These are phyloP conservation scores for Fraxinus platypoda DNA, from an alignment of 305 asterid genomes.

Conservation along the genomic window DNA sequence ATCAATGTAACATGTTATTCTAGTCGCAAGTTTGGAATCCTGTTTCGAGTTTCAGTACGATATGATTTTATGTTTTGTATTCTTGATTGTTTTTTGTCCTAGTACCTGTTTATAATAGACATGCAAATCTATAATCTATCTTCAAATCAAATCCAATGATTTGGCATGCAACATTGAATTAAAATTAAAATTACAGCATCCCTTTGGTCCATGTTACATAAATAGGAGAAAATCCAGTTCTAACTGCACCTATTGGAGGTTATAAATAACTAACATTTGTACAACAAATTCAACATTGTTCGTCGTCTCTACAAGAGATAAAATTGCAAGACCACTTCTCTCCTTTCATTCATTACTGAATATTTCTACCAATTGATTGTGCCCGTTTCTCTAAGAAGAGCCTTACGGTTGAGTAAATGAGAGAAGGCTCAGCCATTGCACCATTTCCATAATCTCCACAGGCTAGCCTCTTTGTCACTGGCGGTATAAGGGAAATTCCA, in stretches of 20 bases:
- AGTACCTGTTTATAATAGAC: background rate
- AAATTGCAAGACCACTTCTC: background rate
- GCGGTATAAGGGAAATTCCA: slow-evolving; percentile 47
- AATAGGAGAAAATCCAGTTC: background rate
- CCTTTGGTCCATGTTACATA: background rate
- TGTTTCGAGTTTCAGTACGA: background rate
- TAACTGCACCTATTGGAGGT: background rate
- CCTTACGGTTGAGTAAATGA: slow-evolving; percentile 40
- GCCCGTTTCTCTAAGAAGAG: slow-evolving; percentile 1
- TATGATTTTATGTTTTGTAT: background rate
- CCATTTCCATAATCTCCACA: slow-evolving; percentile 55
- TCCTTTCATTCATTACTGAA: background rate
- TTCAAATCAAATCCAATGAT: background rate
- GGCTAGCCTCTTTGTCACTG: slow-evolving; percentile 42
- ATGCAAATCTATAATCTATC: background rate
- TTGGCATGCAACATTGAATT: background rate
- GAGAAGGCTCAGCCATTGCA: slow-evolving; percentile 51
- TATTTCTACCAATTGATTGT: slow-evolving; percentile 1
- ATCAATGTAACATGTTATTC: slow-evolving; percentile 15
- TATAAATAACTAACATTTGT: background rate
- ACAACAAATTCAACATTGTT: background rate
- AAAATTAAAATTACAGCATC: background rate
- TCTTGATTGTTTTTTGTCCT: background rate
- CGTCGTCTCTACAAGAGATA: background rate
- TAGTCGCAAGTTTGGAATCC: background rate